Conservation (phyloP, 805 yeast genomes). For the Saturnispora gosingensis region DNA sequence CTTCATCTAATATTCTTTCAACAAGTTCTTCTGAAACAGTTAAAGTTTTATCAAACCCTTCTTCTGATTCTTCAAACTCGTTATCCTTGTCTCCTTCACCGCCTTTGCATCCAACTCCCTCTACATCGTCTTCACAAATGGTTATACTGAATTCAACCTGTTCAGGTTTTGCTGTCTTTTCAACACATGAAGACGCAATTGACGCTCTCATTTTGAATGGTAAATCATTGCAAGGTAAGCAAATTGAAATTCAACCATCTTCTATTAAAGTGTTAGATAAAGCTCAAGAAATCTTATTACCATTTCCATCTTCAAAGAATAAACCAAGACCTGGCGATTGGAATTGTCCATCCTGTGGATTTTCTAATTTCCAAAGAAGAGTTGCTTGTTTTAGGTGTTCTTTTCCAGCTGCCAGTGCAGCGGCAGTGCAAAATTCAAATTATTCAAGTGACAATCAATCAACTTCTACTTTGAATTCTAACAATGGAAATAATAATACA, state of each 20-base stretch:
- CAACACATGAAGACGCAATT: slow-evolving; percentile 77
- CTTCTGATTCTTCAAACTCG: not conserved
- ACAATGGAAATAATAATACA: slow-evolving; percentile 11
- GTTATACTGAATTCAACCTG: slow-evolving; percentile 20
- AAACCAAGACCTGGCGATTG: slow-evolving; percentile 95
- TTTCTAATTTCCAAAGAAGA: slow-evolving; percentile 87
- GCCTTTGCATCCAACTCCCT: not conserved
- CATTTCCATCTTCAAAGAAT: slow-evolving; percentile 78
- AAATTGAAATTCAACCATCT: slow-evolving; percentile 82
- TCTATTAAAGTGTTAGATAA: slow-evolving; percentile 67
- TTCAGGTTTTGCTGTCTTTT: slow-evolving; percentile 79
- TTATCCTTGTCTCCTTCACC: not conserved
- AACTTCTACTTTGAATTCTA: slow-evolving; percentile 9
- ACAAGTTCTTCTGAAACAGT: slow-evolving; percentile 11
- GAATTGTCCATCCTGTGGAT: slow-evolving; percentile 97
- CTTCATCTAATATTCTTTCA: not conserved
- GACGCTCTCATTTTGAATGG: slow-evolving; percentile 78
- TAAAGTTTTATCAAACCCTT: not conserved
- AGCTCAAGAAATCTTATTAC: slow-evolving; percentile 72
- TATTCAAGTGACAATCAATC: slow-evolving; percentile 20
- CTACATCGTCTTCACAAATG: slow-evolving; percentile 11
- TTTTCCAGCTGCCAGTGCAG: slow-evolving; percentile 72
- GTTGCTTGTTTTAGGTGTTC: slow-evolving; percentile 91
- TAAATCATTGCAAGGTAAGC: slow-evolving; percentile 56
- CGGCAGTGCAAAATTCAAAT: slow-evolving; percentile 57